phyloP scores from a whole-genome alignment of 1,284 basidiomycete species.

The Cutaneotrichosporon sp. region DNA sequence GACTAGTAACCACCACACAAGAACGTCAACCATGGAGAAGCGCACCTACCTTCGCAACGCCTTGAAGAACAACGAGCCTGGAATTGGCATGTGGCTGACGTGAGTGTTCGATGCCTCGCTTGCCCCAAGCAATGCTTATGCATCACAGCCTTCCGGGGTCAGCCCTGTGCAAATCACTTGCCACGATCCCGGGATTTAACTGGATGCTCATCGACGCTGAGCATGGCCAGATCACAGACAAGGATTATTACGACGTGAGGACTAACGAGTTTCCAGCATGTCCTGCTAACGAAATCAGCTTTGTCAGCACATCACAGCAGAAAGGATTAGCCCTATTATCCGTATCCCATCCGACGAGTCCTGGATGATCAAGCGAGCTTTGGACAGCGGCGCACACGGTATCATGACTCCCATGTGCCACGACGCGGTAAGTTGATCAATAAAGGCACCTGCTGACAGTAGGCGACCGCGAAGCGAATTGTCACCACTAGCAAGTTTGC shows the following conservation, averaged over 20 bases:
- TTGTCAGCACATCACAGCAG: conserved; percentile 9
- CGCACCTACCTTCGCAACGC: conserved; percentile 15
- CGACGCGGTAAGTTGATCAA: conserved; percentile 24
- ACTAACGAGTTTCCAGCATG: no score
- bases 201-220: conserved; percentile 27
- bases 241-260: conserved; percentile 19
- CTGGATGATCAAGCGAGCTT: conserved; percentile 39
- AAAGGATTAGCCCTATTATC: conserved; percentile 34
- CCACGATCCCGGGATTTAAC: conserved; percentile 23
- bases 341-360: conserved; percentile 35
- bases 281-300: not conserved
- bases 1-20: not conserved
- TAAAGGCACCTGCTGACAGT: no score
- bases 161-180: conserved; percentile 14
- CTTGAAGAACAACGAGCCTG: conserved; percentile 5
- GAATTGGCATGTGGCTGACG: conserved; percentile 15
- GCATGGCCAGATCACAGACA: conserved; percentile 25
- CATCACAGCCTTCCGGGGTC: conserved; percentile 4
- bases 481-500: conserved; percentile 26
- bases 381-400: conserved; percentile 42
- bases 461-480: conserved; percentile 20
- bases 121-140: not conserved
- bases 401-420: conserved; percentile 38
- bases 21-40: conserved; percentile 5
- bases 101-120: not conserved